These are phyloP conservation scores for Rhizoctonia solani DNA, from an alignment of 1,284 basidiomycete species.

Conservation along the genomic window DNA sequence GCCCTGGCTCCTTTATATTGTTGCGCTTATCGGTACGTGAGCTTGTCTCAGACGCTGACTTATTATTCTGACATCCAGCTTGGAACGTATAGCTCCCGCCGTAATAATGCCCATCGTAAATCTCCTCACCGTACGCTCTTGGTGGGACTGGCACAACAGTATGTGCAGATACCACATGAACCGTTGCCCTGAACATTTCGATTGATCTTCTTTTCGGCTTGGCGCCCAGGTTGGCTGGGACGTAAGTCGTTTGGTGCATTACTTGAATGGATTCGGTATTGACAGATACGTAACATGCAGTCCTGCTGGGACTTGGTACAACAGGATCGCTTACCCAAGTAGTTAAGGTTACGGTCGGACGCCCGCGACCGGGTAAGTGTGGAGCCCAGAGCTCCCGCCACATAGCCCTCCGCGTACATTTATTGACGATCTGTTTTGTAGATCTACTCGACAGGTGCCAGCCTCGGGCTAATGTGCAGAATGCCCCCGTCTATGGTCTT, in stretches of 20 bases:
- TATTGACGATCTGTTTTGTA: not conserved
- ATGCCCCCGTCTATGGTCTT: constrained; percentile 72
- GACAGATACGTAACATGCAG: constrained; percentile 49
- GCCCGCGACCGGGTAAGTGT: constrained; percentile 80
- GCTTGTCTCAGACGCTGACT: not conserved
- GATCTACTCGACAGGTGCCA: constrained; percentile 73
- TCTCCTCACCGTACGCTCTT: constrained; percentile 68
- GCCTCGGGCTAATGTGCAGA: constrained; percentile 63
- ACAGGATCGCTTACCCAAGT: constrained; percentile 84
- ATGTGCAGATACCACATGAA: not conserved
- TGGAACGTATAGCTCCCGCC: constrained; percentile 66
- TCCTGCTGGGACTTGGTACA: constrained; percentile 72
- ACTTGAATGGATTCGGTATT: constrained; percentile 32
- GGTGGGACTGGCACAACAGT: constrained; percentile 86
- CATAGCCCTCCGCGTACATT: not conserved
- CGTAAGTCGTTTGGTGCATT: constrained; percentile 52
- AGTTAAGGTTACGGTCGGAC: constrained; percentile 78
- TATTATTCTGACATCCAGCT: constrained; percentile 64
- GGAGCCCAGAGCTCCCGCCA: not conserved
- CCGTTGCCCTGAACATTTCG: not conserved
- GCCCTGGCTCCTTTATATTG: constrained; percentile 41
- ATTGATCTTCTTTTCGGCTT: constrained; percentile 5
- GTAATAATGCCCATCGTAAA: constrained; percentile 73
- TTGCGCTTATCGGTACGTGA: constrained; percentile 25
- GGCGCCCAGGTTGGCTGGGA: constrained; percentile 61